Evolutionary conservation across 208 protist species (phyloP).

Genomic region (Blastocrithidia nonstop): DNA sequence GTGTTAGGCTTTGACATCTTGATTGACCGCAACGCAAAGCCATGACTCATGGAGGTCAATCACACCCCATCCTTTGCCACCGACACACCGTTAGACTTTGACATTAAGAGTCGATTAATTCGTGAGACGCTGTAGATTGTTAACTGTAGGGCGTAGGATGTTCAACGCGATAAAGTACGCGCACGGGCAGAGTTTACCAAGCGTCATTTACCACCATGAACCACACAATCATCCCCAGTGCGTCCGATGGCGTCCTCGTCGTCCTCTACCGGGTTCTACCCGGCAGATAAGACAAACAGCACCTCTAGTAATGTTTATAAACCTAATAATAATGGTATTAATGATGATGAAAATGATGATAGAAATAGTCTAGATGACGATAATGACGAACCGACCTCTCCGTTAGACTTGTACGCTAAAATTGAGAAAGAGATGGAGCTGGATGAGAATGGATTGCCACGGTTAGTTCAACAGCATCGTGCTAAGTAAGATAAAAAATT

Average conservation of each 20-base stretch:
- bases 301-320: slow-evolving; percentile 12
- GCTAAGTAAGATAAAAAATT: slow-evolving; percentile 62
- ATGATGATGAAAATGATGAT: not conserved
- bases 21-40: slow-evolving; percentile 82
- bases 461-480: slow-evolving; percentile 11
- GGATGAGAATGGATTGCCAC: slow-evolving; percentile 4
- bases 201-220: slow-evolving; percentile 57
- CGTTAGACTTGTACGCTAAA: not conserved
- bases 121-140: slow-evolving; percentile 80
- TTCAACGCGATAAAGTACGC: slow-evolving; percentile 31
- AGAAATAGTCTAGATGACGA: not conserved
- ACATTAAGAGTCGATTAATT: slow-evolving; percentile 87
- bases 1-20: slow-evolving; percentile 94
- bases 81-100: slow-evolving; percentile 84
- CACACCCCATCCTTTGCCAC: slow-evolving; percentile 90
- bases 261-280: not conserved
- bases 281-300: slow-evolving; percentile 13
- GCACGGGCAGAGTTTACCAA: slow-evolving; percentile 64
- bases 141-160: slow-evolving; percentile 57
- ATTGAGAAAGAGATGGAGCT: not conserved
- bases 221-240: not conserved
- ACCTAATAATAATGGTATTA: slow-evolving; percentile 6
- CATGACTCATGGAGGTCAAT: slow-evolving; percentile 96
- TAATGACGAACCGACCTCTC: not conserved
- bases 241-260: not conserved